Conservation (phyloP, 2,329 filamentous ascomycete genomes). For the Penicillium sclerotigenum region DNA sequence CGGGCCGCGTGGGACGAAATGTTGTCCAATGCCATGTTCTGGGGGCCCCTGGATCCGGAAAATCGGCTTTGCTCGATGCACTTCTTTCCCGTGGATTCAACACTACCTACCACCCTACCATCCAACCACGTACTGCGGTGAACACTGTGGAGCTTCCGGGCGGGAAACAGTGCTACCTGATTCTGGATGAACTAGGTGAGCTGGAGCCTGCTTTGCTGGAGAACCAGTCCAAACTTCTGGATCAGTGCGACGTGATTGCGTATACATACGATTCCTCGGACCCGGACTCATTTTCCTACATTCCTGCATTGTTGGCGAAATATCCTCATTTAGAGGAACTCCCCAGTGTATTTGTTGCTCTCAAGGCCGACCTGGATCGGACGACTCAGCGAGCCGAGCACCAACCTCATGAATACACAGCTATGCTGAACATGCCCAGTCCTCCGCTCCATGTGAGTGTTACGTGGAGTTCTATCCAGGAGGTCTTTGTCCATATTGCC, state of each 20-base stretch:
- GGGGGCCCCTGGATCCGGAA: constrained; percentile 80
- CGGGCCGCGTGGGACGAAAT: constrained; percentile 85
- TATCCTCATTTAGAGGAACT: constrained; percentile 84
- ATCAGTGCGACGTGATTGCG: constrained; percentile 89
- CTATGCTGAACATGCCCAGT: constrained; percentile 75
- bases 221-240: constrained; percentile 76
- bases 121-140: constrained; percentile 88
- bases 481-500: constrained; percentile 87
- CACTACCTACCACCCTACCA: constrained; percentile 82
- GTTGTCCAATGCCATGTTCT: constrained; percentile 92
- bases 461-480: constrained; percentile 88
- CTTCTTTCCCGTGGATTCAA: constrained; percentile 88
- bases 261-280: constrained; percentile 97
- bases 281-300: constrained; percentile 90
- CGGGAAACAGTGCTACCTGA: constrained; percentile 95
- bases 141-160: constrained; percentile 95
- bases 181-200: constrained; percentile 91
- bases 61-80: constrained; percentile 84
- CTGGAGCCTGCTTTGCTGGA: constrained; percentile 93
- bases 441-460: constrained; percentile 90
- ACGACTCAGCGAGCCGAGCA: constrained; percentile 89
- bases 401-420: constrained; percentile 90
- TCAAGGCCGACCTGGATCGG: constrained; percentile 95
- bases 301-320: constrained; percentile 73
- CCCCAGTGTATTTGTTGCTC: constrained; percentile 83